phyloP scores from a whole-genome alignment of 2,329 filamentous ascomycete species.

The Cladosporium sp. region DNA sequence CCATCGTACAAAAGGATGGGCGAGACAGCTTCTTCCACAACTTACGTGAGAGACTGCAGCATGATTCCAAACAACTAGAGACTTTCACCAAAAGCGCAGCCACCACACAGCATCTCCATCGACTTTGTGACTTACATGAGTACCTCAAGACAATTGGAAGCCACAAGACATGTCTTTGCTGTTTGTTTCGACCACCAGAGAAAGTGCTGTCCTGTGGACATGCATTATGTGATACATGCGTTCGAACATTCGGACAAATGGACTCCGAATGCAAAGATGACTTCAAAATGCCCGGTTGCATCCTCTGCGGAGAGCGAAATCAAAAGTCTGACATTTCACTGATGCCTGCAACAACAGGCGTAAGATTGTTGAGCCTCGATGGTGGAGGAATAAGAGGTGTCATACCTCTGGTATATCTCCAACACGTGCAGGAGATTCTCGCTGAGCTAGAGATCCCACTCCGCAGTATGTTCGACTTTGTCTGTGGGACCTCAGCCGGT shows the following conservation, averaged over 20 bases:
- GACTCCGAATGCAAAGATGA: constrained; percentile 20
- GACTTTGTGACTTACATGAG: not conserved
- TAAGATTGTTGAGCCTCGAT: constrained; percentile 35
- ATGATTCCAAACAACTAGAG: not conserved
- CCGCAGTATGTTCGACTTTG: constrained; percentile 26
- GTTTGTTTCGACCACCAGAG: constrained; percentile 26
- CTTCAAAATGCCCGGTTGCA: constrained; percentile 25
- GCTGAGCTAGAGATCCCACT: constrained; percentile 18
- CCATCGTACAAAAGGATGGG: constrained; percentile 1
- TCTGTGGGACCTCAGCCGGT: constrained; percentile 28
- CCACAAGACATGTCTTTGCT: constrained; percentile 29
- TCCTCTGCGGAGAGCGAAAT: constrained; percentile 24
- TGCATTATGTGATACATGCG: constrained; percentile 32
- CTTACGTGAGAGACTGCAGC: not conserved
- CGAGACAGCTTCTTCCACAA: not conserved
- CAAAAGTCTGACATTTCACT: constrained; percentile 21
- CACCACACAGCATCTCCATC: not conserved
- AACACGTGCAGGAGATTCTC: constrained; percentile 19
- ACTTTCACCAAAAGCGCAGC: not conserved
- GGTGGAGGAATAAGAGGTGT: constrained; percentile 30
- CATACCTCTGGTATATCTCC: constrained; percentile 24
- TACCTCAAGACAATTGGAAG: constrained; percentile 18
- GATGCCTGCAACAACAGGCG: constrained; percentile 31
- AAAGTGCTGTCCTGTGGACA: constrained; percentile 33
- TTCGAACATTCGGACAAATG: constrained; percentile 26